phyloP scores from a whole-genome alignment of 768 basidiomycete genomes.

The Rhodotorula babjevae region DNA sequence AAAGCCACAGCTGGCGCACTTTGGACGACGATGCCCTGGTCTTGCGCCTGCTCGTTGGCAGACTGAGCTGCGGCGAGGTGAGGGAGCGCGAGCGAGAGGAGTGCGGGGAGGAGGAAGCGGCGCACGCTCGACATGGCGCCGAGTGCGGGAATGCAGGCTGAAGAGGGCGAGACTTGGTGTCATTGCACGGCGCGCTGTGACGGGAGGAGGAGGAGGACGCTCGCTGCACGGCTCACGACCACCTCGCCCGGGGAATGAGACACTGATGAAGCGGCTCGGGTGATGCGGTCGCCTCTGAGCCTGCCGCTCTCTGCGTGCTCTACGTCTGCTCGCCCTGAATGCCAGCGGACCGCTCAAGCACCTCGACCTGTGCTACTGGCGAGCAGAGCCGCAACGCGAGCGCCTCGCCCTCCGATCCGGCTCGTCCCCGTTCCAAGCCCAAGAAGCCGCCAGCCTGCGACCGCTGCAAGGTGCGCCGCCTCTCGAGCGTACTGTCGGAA shows the following conservation, averaged over 20 bases:
- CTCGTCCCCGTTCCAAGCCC: neutral
- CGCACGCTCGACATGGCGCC: too few relatives aligned
- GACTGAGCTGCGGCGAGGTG: neutral
- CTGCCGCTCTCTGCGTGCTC: neutral
- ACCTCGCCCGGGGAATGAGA: neutral
- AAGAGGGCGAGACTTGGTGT: neutral
- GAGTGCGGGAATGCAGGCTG: too few relatives aligned
- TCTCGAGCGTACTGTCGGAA: too few relatives aligned
- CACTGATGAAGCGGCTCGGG: too few relatives aligned
- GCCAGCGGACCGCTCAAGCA: neutral
- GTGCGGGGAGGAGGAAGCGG: too few relatives aligned
- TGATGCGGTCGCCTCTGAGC: neutral
- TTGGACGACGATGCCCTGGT: neutral
- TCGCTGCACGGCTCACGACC: too few relatives aligned
- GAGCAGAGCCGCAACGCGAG: too few relatives aligned
- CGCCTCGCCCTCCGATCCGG: too few relatives aligned
- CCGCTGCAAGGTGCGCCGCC: neutral
- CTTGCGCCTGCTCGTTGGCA: neutral
- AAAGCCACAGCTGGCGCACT: neutral
- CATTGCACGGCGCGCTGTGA: neutral
- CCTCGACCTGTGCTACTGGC: too few relatives aligned
- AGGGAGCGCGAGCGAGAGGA: too few relatives aligned
- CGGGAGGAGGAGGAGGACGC: too few relatives aligned
- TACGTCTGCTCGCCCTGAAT: too few relatives aligned
- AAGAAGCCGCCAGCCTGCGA: neutral